Evolutionary conservation across 495 filamentous ascomycete genomes (phyloP).

Genomic region (Lophiostoma macrostomum): DNA sequence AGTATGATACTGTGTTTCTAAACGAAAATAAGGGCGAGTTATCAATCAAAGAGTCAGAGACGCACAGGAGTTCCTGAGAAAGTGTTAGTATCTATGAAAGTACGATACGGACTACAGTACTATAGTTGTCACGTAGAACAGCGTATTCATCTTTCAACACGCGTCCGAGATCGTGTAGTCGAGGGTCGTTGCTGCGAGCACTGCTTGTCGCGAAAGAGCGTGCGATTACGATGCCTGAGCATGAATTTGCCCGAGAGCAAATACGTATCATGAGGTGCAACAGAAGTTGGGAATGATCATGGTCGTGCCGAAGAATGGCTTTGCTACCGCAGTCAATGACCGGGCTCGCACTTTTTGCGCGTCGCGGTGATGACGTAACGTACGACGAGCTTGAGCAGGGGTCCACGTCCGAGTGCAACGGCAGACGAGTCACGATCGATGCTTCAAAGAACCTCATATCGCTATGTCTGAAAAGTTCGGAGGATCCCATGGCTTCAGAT

Average conservation of each 20-base stretch:
- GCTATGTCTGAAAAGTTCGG: too few species aligned
- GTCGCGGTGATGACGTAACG: constrained; percentile 21
- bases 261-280: constrained; percentile 13
- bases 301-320: constrained; percentile 2
- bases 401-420: too few species aligned
- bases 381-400: too few species aligned
- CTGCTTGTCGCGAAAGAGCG: neutral
- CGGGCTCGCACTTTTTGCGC: neutral
- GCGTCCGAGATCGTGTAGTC: constrained; percentile 59
- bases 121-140: constrained; percentile 63
- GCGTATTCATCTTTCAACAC: constrained; percentile 79
- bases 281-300: neutral
- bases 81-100: too few species aligned
- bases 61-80: constrained; percentile 24
- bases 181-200: constrained; percentile 49
- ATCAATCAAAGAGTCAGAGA: too few species aligned
- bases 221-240: neutral
- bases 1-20: constrained; percentile 70
- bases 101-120: too few species aligned
- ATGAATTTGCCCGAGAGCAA: neutral
- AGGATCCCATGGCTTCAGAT: too few species aligned
- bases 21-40: too few species aligned
- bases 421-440: too few species aligned
- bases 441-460: too few species aligned
- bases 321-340: too few species aligned